These are phyloP conservation scores for Termitomyces sp. DNA, from an alignment of 768 basidiomycete genomes.

Conservation along the genomic window DNA sequence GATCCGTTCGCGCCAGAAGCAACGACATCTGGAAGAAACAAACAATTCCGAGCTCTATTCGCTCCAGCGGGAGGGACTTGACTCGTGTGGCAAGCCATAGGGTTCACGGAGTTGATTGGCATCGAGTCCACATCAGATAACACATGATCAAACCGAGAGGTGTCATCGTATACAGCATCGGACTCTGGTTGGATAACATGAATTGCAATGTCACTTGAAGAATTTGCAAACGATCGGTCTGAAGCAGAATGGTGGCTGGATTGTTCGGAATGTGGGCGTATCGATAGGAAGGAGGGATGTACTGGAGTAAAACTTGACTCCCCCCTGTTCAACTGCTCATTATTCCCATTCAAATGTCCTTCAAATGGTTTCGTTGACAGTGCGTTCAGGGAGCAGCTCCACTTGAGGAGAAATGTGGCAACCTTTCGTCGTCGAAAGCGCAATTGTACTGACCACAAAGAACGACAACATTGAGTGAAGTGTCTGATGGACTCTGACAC, in stretches of 20 bases:
- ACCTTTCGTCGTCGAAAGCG: too few species aligned
- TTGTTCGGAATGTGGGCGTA: not conserved
- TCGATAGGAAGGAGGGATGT: not conserved
- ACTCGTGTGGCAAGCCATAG: not conserved
- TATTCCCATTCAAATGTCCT: not conserved
- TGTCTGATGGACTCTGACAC: too few species aligned
- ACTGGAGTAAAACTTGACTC: not conserved
- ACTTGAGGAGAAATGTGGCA: too few species aligned
- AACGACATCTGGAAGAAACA: not conserved
- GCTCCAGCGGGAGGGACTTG: not conserved
- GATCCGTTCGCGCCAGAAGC: not conserved
- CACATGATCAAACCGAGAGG: not conserved
- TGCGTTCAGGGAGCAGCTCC: too few species aligned
- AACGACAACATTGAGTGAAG: too few species aligned
- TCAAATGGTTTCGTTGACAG: too few species aligned
- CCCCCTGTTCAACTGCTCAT: not conserved
- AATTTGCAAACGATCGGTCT: not conserved
- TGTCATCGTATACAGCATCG: not conserved
- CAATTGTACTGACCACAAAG: too few species aligned
- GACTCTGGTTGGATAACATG: not conserved
- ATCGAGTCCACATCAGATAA: not conserved
- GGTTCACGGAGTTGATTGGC: not conserved
- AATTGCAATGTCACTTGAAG: not conserved
- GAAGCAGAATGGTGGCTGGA: not conserved
- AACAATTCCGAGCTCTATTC: not conserved